Base-by-base conservation (phyloP, 2,329 filamentous ascomycete genomes). In the Fusarium nematophilum region DNA sequence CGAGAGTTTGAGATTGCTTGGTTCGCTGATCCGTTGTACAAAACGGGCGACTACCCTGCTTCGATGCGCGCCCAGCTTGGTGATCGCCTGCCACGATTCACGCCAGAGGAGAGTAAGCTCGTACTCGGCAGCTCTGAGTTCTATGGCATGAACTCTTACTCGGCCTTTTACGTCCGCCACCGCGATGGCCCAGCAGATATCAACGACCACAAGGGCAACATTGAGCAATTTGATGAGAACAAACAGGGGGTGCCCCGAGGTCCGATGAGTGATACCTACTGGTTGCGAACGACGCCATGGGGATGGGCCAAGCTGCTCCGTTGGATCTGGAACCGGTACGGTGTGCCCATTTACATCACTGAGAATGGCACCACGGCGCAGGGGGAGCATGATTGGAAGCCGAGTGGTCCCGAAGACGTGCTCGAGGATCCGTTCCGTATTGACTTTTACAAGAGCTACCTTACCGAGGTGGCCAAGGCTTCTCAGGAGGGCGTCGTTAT, bases 131-230 rank as follows among this genome's bases (percentile, higher is more conserved):
- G 74, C 51, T 76, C 74, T 3, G 72, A 76, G 38, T 71, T 72
- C 18, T 79, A 78, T 44, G 77, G 76, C 25, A 79, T 79, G 74
- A 78, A 79, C 60, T 77, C 75, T 11, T 79, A 79, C 64, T 76
- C 75, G 1, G 72, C 75, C 0, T 78, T 77, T 36, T 79, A 71
- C 27, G 68, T 76, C 11, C 69, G 66, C 5, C 73, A 78, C 53
- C 71, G 71, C 11, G 71, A 69, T 27, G 68, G 53, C n/a, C 70
- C 66, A 23, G 62, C 76, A 7, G 76, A 76, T 29, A 69, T 74
- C 37, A 74, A 72, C 26, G 76, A 79, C 42, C 73, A 77, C 59
- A 69, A 72, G n/a, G 76, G 76, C 17, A 78, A 79, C 33, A 63
- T 78, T 4, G 68, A 75, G 9, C 67, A 74, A 8, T 62, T 71